Conservation (phyloP, 208 protist genomes). For the Trypanosoma lewisi region DNA sequence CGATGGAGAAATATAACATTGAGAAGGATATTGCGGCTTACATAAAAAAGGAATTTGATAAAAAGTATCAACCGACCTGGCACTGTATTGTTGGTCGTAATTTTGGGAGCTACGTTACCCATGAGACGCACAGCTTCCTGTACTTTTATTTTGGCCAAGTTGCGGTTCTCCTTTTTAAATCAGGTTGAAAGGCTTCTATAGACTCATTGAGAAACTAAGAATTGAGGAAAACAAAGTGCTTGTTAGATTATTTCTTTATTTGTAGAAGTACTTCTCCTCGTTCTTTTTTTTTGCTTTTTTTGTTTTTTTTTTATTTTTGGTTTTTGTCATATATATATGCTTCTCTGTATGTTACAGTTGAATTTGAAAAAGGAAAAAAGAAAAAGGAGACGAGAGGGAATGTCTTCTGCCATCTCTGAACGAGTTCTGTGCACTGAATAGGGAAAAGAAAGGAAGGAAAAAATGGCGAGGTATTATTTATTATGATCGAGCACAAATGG, state of each 20-base stretch:
- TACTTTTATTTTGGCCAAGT: constrained; percentile 99
- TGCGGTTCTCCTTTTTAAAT: constrained; percentile 98
- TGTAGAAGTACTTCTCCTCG: not conserved
- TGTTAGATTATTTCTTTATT: constrained; percentile 1
- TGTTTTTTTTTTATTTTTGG: constrained; percentile 16
- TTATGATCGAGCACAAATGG: not conserved
- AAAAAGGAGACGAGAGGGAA: not conserved
- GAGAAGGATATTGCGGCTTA: constrained; percentile 99
- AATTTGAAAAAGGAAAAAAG: not conserved
- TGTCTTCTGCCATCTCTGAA: not conserved
- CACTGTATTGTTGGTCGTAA: constrained; percentile 99
- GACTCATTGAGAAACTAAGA: constrained; percentile 11
- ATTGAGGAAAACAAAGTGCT: constrained; percentile 7
- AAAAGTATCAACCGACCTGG: constrained; percentile 99
- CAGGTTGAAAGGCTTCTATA: constrained; percentile 44
- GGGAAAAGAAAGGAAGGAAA: constrained; percentile 1
- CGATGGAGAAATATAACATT: constrained; percentile 99
- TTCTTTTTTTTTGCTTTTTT: constrained; percentile 26
- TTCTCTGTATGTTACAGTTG: not conserved
- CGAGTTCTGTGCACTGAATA: not conserved
- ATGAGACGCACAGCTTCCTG: constrained; percentile 99
- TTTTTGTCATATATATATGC: constrained; percentile 8
- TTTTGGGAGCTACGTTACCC: constrained; percentile 99
- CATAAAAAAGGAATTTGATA: constrained; percentile 99
- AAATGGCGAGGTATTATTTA: not conserved